Conservation (phyloP, 192 early-diverging fungal species). For the Backusella psychrophila region DNA sequence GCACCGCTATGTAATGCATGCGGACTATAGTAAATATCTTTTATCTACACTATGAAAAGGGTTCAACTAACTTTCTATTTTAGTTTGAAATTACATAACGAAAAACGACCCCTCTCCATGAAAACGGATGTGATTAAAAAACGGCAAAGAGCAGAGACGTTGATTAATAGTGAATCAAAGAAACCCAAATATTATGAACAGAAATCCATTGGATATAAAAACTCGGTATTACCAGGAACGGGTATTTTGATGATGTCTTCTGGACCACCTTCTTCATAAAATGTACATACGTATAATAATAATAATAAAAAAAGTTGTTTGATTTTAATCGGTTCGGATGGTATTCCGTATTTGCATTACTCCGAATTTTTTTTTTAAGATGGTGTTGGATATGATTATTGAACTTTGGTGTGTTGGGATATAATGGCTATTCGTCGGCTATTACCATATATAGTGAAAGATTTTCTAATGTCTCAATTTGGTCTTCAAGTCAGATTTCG, state of each 20-base stretch:
- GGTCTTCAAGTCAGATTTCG: too few relatives aligned
- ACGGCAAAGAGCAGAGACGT: slow-evolving; percentile 27
- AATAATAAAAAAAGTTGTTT: too few relatives aligned
- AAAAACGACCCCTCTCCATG: slow-evolving; percentile 36
- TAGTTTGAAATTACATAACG: slow-evolving; percentile 36
- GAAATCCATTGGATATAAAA: background rate
- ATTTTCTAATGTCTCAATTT: too few relatives aligned
- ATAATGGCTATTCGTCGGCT: too few relatives aligned
- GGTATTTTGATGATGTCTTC: background rate
- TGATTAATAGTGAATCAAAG: background rate
- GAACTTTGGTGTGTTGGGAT: too few relatives aligned
- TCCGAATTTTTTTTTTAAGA: too few relatives aligned
- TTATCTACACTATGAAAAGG: background rate
- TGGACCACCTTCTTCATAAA: background rate
- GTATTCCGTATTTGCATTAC: too few relatives aligned
- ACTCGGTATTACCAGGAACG: background rate
- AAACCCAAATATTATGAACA: slow-evolving; percentile 11
- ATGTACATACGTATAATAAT: too few relatives aligned
- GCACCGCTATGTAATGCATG: slow-evolving; percentile 58
- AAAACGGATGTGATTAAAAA: slow-evolving; percentile 37
- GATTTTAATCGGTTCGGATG: too few relatives aligned
- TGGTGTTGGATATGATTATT: too few relatives aligned
- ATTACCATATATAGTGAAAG: too few relatives aligned
- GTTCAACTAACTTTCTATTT: background rate
- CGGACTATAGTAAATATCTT: slow-evolving; percentile 45